Evolutionary conservation across 345 rosid genomes (phyloP).

Genomic region (Moringa oleifera): DNA sequence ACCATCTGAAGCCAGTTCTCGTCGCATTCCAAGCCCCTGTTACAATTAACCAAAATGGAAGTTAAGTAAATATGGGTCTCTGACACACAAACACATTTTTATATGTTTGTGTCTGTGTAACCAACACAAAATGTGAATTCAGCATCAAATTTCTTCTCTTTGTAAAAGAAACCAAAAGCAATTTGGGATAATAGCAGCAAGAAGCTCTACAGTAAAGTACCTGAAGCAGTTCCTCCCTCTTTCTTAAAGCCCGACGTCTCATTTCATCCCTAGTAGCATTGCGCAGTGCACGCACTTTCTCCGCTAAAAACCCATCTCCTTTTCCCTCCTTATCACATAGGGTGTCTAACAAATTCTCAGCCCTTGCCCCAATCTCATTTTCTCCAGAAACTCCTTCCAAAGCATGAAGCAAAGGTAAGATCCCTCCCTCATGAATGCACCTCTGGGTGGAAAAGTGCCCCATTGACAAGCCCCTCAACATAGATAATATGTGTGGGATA

Average conservation of each 20-base stretch:
- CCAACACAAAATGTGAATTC: not conserved
- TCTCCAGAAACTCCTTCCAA: constrained; percentile 93
- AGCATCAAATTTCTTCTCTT: not conserved
- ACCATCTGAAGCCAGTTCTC: constrained; percentile 80
- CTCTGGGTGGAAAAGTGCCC: constrained; percentile 88
- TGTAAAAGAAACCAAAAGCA: constrained; percentile 5
- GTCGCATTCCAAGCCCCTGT: constrained; percentile 91
- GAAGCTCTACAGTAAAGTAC: constrained; percentile 26
- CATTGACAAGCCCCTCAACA: constrained; percentile 94
- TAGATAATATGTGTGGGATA: constrained; percentile 81
- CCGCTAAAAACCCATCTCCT: constrained; percentile 93
- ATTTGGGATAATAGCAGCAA: not conserved
- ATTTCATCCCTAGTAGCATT: constrained; percentile 90
- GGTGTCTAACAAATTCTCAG: constrained; percentile 92
- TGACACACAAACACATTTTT: constrained; percentile 14
- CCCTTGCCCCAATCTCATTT: constrained; percentile 95
- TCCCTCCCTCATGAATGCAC: constrained; percentile 80
- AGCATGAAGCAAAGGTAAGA: constrained; percentile 83
- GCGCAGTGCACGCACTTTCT: constrained; percentile 65
- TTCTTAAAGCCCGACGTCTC: constrained; percentile 87
- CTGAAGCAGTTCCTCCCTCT: constrained; percentile 81
- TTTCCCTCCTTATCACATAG: constrained; percentile 83
- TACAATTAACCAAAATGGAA: constrained; percentile 8
- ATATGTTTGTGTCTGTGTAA: not conserved
- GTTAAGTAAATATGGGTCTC: constrained; percentile 3